Percentiles rank a stretch among this genome's conserved stretches.
Evolutionary conservation across 2,329 filamentous ascomycete genomes (phyloP).

Genomic region (Sordariomycetes sp.): DNA sequence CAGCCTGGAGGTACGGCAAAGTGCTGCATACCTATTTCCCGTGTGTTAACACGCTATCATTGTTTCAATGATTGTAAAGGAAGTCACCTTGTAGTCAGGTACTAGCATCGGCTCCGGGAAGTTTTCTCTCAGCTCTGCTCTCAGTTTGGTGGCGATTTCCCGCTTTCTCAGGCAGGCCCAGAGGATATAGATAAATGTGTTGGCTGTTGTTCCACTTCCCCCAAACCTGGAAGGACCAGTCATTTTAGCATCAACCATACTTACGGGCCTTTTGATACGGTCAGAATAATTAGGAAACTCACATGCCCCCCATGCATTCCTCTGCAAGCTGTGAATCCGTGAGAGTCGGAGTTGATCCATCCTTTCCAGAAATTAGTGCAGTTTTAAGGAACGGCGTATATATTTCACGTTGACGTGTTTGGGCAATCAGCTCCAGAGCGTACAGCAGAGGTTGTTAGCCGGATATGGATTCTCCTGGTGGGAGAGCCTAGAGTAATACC

Average conservation of each 20-base stretch:
- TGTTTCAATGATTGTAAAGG: neutral
- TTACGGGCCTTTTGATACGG: neutral
- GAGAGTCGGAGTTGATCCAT: neutral
- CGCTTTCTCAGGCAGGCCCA: constrained; percentile 1
- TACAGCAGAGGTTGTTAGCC: neutral
- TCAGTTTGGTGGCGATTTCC: neutral
- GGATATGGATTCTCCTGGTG: neutral
- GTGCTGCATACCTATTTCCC: neutral
- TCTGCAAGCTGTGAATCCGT: constrained; percentile 5
- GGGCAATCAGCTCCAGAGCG: constrained; percentile 1
- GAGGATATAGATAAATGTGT: constrained; percentile 6
- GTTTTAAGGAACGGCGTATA: constrained; percentile 1
- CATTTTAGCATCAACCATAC: neutral
- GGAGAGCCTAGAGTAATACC: neutral
- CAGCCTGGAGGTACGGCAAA: constrained; percentile 2
- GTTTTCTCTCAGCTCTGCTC: neutral
- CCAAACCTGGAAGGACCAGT: constrained; percentile 3
- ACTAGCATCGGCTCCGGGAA: neutral
- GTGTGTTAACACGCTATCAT: neutral
- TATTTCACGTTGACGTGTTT: neutral
- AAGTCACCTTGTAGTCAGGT: neutral
- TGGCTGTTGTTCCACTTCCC: constrained; percentile 7
- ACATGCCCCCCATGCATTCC: constrained; percentile 7
- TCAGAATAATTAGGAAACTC: neutral
- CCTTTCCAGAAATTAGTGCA: neutral